phyloP scores from a whole-genome alignment of 441 rosid genomes.

The Aquilaria agallochum region DNA sequence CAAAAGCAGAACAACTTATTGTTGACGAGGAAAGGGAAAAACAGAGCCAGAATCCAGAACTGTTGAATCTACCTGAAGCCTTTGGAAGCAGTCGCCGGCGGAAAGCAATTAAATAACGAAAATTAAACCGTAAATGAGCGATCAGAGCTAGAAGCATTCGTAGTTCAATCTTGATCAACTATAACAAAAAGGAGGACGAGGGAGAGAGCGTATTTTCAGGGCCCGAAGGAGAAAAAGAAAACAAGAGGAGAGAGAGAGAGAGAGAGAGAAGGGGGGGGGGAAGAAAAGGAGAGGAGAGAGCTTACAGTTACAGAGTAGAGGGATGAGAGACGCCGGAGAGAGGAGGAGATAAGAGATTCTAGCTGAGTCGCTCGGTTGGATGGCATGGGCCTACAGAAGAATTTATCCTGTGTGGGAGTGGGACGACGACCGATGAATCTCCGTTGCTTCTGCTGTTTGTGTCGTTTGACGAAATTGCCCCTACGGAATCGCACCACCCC shows the following conservation, averaged over 20 bases:
- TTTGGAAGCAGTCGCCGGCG: neutral
- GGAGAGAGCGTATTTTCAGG: neutral
- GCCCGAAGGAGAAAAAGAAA: neutral
- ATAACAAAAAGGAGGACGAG: neutral
- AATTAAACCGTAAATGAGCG: slow-evolving; percentile 11
- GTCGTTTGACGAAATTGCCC: neutral
- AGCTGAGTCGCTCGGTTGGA: neutral
- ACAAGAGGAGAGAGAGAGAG: too few species aligned
- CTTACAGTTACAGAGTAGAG: slow-evolving; percentile 7
- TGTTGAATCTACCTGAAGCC: neutral
- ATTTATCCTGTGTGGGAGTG: too few species aligned
- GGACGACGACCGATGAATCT: slow-evolving; percentile 4
- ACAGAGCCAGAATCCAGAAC: slow-evolving; percentile 9
- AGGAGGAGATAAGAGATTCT: slow-evolving; percentile 21
- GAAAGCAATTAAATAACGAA: slow-evolving; percentile 6
- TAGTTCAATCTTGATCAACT: neutral
- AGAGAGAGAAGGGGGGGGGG: too few species aligned
- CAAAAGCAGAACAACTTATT: neutral
- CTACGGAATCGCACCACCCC: neutral
- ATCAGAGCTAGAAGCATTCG: slow-evolving; percentile 9
- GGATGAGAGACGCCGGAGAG: neutral
- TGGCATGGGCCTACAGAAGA: too few species aligned
- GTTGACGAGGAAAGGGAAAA: neutral
- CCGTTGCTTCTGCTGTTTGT: neutral
- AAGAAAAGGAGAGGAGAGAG: neutral